Evolutionary conservation across 1,284 basidiomycete species (phyloP), one percentile per base, ranked within the genome.

Genomic region (Cryptococcus sp.): DNA sequence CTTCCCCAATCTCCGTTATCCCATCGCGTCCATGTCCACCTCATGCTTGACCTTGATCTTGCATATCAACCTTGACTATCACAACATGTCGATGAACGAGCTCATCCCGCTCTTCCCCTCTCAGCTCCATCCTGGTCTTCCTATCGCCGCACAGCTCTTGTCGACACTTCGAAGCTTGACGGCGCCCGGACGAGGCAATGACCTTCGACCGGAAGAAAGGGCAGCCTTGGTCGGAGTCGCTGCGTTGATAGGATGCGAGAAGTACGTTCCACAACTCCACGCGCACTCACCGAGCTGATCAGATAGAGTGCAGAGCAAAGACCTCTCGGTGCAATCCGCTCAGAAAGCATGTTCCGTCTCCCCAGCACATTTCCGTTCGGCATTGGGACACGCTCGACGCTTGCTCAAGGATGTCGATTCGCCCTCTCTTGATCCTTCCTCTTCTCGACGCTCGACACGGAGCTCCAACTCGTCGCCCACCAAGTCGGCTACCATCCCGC

Each of bases 191-290:
- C 64, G 59, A 43, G 67, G 67, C 5, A 68, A 67, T 46, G 60
- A 65, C 45, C 52, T 71, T 21, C 50, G 52, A 32, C 39, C 63
- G 12, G 65, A 68, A 48, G 66, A 71, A 47, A 47, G 64, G 24
- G 54, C 67, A 0, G 71, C 71, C 19, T 54, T 73, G 36, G 64
- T 66, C 4, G 69, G 68, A 24, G 63, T 72, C 6, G 53, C 61
- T n/a, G 71, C 69, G 0, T 46, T 73, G 32, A 44, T 73, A 16
- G 71, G 59, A 1, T 72, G 69, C 41, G 71, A 73, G 54, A 59
- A 57, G 71, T 72, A 49, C 50, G 68, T 60, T 6, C 35, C 16
- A 3, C 25, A 4, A 19, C 37, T 35, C 5, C 10, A 23, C 47
- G 21, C 18, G 9, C 12, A 16, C 3, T 47, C 3, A 21, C 16